phyloP scores from a whole-genome alignment of 176 grass and related monocot species.

The maize (Zea mays) region Zm-B73-REFERENCE-NAM-5.0 NC_050101.1:128709001-128709500 shows the following conservation, averaged over 20 bases:
- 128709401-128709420: slow-evolving; percentile 71
- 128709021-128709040: background rate
- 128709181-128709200: background rate
- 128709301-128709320: slow-evolving; percentile 88
- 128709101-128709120: background rate
- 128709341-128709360: slow-evolving; percentile 83
- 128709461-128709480: slow-evolving; percentile 88
- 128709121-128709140: background rate
- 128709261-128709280: background rate
- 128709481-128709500: slow-evolving; percentile 39
- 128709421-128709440: slow-evolving; percentile 83
- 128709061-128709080: background rate
- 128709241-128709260: background rate
- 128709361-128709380: slow-evolving; percentile 76
- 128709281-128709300: background rate
- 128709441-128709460: slow-evolving; percentile 97
- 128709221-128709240: background rate
- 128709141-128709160: background rate
- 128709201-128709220: background rate
- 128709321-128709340: slow-evolving; percentile 83
- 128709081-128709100: background rate
- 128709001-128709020: background rate
- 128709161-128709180: background rate
- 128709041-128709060: background rate
- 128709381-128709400: slow-evolving; percentile 76